A percentile compares a stretch with the other conserved stretches of the same genome.
Conservation (phyloP, 1,284 basidiomycete genomes). For the Schizophyllum amplum region DNA sequence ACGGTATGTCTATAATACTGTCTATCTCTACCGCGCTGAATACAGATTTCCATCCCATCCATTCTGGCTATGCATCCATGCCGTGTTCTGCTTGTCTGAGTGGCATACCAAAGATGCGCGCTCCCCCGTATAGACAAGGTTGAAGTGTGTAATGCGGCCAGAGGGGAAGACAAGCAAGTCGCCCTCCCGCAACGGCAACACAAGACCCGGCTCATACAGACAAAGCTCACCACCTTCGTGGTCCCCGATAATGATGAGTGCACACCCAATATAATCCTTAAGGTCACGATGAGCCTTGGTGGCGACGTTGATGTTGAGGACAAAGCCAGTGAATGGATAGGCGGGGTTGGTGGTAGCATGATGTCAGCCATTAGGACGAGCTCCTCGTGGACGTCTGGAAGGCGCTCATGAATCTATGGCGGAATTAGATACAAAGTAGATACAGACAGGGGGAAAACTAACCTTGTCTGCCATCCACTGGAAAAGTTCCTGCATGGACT, state of each 20-base stretch:
- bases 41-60: not conserved
- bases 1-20: too few relatives aligned
- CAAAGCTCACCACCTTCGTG: conserved; percentile 16
- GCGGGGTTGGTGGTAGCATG: conserved; percentile 3
- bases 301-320: conserved; percentile 17
- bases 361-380: not conserved
- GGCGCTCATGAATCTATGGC: not conserved
- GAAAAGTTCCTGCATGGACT: not conserved
- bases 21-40: not conserved
- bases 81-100: conserved; percentile 9
- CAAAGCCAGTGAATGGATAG: conserved; percentile 18
- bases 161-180: conserved; percentile 17
- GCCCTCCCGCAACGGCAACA: conserved; percentile 11
- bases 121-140: conserved; percentile 15
- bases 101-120: conserved; percentile 17
- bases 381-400: not conserved
- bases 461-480: not conserved
- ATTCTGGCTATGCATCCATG: not conserved
- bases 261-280: conserved; percentile 16
- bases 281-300: conserved; percentile 17
- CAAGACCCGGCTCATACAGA: conserved; percentile 17
- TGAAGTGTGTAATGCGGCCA: conserved; percentile 17
- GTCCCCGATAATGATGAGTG: conserved; percentile 14
- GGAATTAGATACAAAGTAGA: not conserved
- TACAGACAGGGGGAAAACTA: not conserved